phyloP scores from a whole-genome alignment of 257 asterid species.

The Thymus quinquecostatus region DNA sequence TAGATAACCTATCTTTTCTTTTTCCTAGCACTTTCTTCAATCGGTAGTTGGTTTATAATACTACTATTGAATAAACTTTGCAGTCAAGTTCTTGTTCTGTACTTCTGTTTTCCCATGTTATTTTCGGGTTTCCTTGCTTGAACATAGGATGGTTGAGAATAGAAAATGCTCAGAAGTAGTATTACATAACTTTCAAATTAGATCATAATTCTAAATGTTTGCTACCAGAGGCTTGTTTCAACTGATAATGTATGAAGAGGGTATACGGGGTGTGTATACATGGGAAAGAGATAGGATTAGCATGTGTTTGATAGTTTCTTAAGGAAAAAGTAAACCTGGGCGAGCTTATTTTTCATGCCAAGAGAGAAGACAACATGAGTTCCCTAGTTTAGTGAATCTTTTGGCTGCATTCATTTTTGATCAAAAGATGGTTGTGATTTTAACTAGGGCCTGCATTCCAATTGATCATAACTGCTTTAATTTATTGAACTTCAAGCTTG shows the following conservation, averaged over 20 bases:
- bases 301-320: background rate
- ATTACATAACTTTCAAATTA: background rate
- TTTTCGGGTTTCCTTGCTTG: background rate
- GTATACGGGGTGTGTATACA: background rate
- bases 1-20: background rate
- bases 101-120: background rate
- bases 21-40: background rate
- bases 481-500: background rate
- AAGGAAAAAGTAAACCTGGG: background rate
- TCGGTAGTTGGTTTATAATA: background rate
- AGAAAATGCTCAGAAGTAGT: constrained; percentile 1
- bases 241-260: constrained; percentile 1
- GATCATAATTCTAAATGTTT: background rate
- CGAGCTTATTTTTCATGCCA: background rate
- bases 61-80: background rate
- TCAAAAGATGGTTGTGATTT: background rate
- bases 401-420: background rate
- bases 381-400: background rate
- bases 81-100: background rate
- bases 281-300: background rate
- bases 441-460: background rate
- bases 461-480: constrained; percentile 5
- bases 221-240: background rate
- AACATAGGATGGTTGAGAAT: background rate
- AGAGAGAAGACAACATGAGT: background rate